These are phyloP conservation scores for Solanum paucissectum DNA, from an alignment of 257 asterid genomes.

Conservation along the genomic window DNA sequence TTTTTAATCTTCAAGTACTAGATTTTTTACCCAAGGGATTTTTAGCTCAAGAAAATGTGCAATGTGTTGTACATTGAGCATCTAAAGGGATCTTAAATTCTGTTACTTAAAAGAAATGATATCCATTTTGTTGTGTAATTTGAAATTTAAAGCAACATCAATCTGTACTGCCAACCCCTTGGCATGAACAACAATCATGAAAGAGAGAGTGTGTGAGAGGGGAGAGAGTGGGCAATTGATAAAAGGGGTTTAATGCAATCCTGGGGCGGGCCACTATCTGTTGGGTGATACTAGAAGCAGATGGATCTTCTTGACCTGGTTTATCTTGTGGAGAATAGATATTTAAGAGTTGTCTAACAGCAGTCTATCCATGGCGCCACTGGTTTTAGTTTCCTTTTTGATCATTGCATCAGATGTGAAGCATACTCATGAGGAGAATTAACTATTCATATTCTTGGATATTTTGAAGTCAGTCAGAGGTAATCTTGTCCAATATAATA, in stretches of 20 bases:
- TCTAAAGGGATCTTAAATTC: neutral
- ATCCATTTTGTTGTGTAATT: neutral
- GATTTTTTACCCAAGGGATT: neutral
- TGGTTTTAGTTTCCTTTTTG: neutral
- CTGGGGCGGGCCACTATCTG: neutral
- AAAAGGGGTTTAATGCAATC: neutral
- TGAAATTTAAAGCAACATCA: neutral
- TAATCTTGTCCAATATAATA: neutral
- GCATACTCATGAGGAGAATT: neutral
- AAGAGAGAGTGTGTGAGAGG: neutral
- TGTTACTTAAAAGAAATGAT: neutral
- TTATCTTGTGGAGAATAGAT: neutral
- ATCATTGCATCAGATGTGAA: neutral
- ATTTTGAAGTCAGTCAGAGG: neutral
- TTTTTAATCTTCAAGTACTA: neutral
- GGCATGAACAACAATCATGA: neutral
- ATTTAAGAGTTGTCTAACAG: neutral
- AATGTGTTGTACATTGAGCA: neutral
- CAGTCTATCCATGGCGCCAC: neutral
- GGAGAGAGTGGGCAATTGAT: neutral
- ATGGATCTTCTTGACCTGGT: neutral
- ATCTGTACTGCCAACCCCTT: neutral
- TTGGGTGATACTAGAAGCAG: neutral
- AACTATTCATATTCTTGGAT: neutral
- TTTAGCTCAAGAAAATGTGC: neutral